Conservation (phyloP, 352 stramenopile genomes). For the Pythium dissimile region DNA sequence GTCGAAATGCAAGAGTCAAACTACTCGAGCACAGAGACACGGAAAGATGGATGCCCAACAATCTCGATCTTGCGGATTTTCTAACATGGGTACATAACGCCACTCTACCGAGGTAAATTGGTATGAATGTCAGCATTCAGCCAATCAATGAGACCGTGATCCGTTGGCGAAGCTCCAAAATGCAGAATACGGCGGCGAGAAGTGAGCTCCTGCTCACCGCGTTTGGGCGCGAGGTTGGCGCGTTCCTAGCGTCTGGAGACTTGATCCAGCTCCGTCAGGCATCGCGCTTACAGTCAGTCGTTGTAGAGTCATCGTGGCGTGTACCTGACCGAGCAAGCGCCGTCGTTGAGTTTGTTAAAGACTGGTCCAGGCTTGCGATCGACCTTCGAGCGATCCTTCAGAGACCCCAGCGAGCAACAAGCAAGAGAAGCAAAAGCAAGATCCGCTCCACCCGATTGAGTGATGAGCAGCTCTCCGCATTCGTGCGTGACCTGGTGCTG, state of each 20-base stretch:
- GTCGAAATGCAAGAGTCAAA: no score
- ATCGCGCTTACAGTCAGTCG: neutral
- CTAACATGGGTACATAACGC: neutral
- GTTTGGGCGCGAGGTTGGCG: slow-evolving; percentile 1
- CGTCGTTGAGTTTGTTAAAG: neutral
- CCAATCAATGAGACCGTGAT: neutral
- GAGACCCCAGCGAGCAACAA: neutral
- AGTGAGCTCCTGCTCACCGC: neutral
- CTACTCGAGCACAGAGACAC: neutral
- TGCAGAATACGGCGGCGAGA: neutral
- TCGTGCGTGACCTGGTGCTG: slow-evolving; percentile 16
- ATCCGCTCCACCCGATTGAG: neutral
- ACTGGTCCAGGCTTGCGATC: no score
- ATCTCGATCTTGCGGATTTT: neutral
- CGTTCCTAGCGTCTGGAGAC: slow-evolving; percentile 4
- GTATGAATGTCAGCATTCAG: neutral
- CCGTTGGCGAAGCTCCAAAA: neutral
- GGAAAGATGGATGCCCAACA: neutral
- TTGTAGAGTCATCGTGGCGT: neutral
- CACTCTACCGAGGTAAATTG: neutral
- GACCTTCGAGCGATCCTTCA: no score
- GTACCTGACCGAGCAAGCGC: neutral
- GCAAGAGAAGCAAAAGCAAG: neutral
- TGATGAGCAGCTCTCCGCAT: slow-evolving; percentile 2
- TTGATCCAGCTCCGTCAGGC: neutral